Base-by-base conservation (phyloP, 164 flowering plant genomes). In the Malania oleifera region DNA sequence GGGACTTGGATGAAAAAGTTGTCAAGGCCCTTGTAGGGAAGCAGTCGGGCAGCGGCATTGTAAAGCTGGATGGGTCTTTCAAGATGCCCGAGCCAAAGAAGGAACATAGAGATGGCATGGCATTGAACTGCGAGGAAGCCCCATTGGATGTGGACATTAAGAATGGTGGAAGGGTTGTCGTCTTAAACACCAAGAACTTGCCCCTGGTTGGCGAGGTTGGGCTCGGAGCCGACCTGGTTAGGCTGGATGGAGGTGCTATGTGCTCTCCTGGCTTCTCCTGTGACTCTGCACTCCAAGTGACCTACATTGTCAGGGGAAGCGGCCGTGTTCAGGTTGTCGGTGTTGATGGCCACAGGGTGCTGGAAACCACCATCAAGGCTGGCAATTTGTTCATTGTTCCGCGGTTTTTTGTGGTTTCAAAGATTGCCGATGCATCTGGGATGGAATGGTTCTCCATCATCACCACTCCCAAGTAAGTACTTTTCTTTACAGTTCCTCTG, bases 261-360 rank as follows among this genome's bases (percentile, higher is more conserved):
- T 90, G 93, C 69, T 85, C 97, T 5, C 97, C 95, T 19, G 95
- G 91, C 10, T 90, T 90, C 57, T 90, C 97, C 1, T 82, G 91
- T 70, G 95, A 90, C 64, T 87, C 95, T 0, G 95, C 93, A 0
- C 69, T 77, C 52, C 97, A 87, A 70, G 97, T 85, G 50, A 90
- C 97, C 14, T 90, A 87, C 60, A 64, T 90, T 52, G 76, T 84
- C 1, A 66, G 82, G 57, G 97, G 97, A 4, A 81, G 90, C 27
- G 97, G 95, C 35, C 83, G 87, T 19, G 90, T 67, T 50, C 97
- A 90, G 64, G 77, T 87, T 20, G 90, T 85, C 35, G 97, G 97
- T 3, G 70, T 66, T 17, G 90, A 87, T 66, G 92, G 95, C 0
- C 57, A 52, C 3, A 68, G 85, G 44, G 84, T 79, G 9, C 40